phyloP scores from a whole-genome alignment of 345 rosid species.

The Arabis hirsuta region DNA sequence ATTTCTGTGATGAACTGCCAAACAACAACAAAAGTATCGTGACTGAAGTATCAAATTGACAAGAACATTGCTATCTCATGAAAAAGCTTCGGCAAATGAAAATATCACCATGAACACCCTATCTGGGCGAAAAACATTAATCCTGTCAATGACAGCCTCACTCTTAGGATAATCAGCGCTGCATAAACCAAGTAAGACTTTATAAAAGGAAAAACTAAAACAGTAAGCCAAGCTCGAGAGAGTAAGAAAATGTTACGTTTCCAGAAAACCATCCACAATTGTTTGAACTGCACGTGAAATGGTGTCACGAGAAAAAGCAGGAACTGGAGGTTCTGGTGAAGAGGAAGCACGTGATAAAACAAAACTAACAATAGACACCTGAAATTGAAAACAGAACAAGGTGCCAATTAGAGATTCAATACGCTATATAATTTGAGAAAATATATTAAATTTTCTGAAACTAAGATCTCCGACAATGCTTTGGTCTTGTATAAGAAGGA shows the following conservation, averaged over 20 bases:
- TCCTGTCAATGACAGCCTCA: slow-evolving; percentile 68
- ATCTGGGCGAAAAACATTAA: slow-evolving; percentile 88
- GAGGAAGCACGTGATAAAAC: slow-evolving; percentile 70
- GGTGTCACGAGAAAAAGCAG: slow-evolving; percentile 68
- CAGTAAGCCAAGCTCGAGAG: slow-evolving; percentile 20
- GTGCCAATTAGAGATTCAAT: slow-evolving; percentile 18
- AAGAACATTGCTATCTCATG: slow-evolving; percentile 10
- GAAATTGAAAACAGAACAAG: slow-evolving; percentile 40
- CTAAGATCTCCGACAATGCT: slow-evolving; percentile 17
- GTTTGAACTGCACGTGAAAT: slow-evolving; percentile 68
- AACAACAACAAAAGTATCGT: slow-evolving; percentile 30
- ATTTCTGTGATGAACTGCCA: slow-evolving; percentile 83
- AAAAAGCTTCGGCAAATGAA: slow-evolving; percentile 26
- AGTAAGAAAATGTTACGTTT: slow-evolving; percentile 52
- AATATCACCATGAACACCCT: slow-evolving; percentile 85
- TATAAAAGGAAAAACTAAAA: slow-evolving; percentile 28
- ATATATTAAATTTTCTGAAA: neutral
- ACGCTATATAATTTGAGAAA: neutral
- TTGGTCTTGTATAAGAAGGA: slow-evolving; percentile 20
- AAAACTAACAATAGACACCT: slow-evolving; percentile 91
- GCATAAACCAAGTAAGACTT: slow-evolving; percentile 43
- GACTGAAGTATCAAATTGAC: slow-evolving; percentile 25
- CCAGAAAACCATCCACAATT: slow-evolving; percentile 92
- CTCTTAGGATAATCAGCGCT: slow-evolving; percentile 56
- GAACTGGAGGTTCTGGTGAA: slow-evolving; percentile 65